Conservation (phyloP, 192 early-diverging fungal species). For the Podila epicladia region DNA sequence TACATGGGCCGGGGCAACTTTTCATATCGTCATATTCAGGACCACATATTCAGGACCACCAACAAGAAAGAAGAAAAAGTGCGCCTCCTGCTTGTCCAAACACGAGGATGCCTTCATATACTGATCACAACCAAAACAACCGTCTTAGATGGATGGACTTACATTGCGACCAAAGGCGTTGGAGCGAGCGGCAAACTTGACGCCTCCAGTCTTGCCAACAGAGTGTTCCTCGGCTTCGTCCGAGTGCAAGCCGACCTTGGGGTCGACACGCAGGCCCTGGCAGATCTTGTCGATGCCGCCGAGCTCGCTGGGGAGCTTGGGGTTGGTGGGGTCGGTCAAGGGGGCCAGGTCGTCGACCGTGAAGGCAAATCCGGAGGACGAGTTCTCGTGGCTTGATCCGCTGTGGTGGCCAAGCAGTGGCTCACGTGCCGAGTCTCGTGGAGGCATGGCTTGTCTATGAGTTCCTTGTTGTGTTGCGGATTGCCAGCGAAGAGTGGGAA, state of each 20-base stretch:
- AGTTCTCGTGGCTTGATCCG: background rate
- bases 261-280: slow-evolving; percentile 68
- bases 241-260: slow-evolving; percentile 62
- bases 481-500: background rate
- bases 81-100: background rate
- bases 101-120: background rate
- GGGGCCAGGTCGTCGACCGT: slow-evolving; percentile 61
- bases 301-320: slow-evolving; percentile 62
- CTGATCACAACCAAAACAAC: background rate
- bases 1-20: too few relatives aligned
- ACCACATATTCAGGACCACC: too few relatives aligned
- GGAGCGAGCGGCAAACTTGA: slow-evolving; percentile 35
- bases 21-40: too few relatives aligned
- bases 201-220: slow-evolving; percentile 2
- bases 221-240: slow-evolving; percentile 52
- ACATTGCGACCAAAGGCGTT: slow-evolving; percentile 35
- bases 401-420: slow-evolving; percentile 22
- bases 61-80: background rate
- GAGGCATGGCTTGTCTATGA: slow-evolving; percentile 14
- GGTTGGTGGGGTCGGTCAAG: slow-evolving; percentile 76
- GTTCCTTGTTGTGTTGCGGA: background rate
- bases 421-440: slow-evolving; percentile 27
- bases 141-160: background rate
- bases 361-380: slow-evolving; percentile 52
- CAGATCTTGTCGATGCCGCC: slow-evolving; percentile 70